Base-by-base conservation (phyloP, 805 yeast species). In the Candida tallmaniae region DNA sequence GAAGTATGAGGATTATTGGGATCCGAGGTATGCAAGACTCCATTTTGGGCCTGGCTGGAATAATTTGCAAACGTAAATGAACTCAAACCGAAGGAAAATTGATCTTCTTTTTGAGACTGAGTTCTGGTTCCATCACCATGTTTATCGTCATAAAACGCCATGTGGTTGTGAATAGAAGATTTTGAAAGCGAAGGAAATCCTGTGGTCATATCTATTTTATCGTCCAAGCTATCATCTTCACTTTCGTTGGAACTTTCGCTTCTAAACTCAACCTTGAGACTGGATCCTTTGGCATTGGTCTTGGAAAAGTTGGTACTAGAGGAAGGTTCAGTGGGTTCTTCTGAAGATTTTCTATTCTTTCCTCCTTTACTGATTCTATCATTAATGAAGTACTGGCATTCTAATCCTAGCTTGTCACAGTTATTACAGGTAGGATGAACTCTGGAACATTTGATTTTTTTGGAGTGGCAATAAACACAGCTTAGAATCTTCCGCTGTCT, bases 391-490 rank as follows among this genome's bases (percentile, higher is more conserved):
- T 76, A 76, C 42, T 67, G 66, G 53, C 84, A 78, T 23, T 62
- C 69, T 25, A 65, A 45, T 2, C 64, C 63, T 31, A 68, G 54
- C 36, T 66, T 72, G 12, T 60, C 56, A 54, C 86, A 80, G 42
- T 68, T 68, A 18, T 63, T 58, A 48, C 85, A 80, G 11, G 70
- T 57, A 1, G 84, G 85, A 27, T 65, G 69, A 26, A 63, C 68
- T 39, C 79, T 67, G n/a, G 76, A 73, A 52, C 85, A 80, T 44
- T 75, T 76, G 39, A 78, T 70, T 55, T 78, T 79, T 52, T 74
- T 76, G 27, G 73, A 66, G 47, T 77, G 80, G 46, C 83, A 77
- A 29, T 79, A 60, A 11, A 73, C 68, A 50, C 83, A 77, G 34
- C 74, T 66, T 28, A 72, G 59, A 28, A 78, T 76, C 46, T 70